Conservation (phyloP, 179 eudicot species). For the Silene noctiflora region DNA sequence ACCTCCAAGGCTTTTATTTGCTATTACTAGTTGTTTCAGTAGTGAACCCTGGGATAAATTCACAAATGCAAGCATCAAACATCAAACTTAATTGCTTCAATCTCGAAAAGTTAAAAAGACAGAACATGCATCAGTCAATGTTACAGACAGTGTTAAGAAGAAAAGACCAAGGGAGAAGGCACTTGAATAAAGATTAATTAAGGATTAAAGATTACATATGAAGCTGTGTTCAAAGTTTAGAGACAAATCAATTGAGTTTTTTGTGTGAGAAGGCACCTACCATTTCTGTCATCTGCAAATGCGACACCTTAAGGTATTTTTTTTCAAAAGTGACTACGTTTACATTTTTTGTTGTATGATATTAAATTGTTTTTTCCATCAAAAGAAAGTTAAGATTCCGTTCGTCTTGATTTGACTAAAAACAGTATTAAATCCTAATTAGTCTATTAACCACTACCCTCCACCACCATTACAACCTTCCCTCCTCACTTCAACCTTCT, state of each 20-base stretch:
- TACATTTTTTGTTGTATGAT: too few relatives aligned
- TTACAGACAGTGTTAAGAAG: not conserved
- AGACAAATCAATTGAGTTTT: not conserved
- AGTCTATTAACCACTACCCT: too few relatives aligned
- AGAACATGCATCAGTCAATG: not conserved
- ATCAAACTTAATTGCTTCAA: not conserved
- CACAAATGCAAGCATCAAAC: not conserved
- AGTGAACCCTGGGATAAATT: slow-evolving; percentile 72
- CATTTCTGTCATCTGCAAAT: too few relatives aligned
- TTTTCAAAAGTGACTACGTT: too few relatives aligned
- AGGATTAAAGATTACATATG: not conserved
- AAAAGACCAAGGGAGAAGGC: not conserved
- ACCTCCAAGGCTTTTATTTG: slow-evolving; percentile 93
- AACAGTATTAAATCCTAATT: too few relatives aligned
- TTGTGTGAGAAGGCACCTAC: too few relatives aligned
- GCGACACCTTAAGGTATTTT: too few relatives aligned
- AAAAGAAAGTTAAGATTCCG: too few relatives aligned
- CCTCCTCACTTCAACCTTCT: too few relatives aligned
- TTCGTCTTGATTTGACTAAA: too few relatives aligned
- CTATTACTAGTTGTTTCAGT: slow-evolving; percentile 85
- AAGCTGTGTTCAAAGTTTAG: not conserved
- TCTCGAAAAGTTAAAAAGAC: not conserved
- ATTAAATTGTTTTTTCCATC: too few relatives aligned
- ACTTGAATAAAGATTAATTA: not conserved
- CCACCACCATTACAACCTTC: too few relatives aligned